Base-by-base conservation (phyloP, 345 rosid genomes). In the Trapa incisa region DNA sequence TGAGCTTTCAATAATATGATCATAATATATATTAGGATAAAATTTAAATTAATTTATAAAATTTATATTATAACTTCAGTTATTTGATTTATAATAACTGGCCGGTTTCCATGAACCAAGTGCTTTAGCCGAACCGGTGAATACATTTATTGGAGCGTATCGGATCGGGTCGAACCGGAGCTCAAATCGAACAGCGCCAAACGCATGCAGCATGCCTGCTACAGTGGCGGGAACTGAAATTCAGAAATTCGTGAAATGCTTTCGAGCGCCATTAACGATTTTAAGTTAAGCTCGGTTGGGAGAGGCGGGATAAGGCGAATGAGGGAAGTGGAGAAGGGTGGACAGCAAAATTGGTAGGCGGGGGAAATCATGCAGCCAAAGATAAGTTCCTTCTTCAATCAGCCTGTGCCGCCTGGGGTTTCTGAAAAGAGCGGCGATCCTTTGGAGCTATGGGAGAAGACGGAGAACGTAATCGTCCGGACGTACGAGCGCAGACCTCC, bases 301-400 rank as follows among this genome's bases (percentile, higher is more conserved):
- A 22, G 29, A 22, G 29, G 29, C 29, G 29, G 29, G 29, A 22
- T 22, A 22, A 22, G 29, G 29, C 29, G 29, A 22, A n/a, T 16
- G 33, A 3, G 54, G 2, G 54, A 50, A 3, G 0, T 5, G 7
- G 35, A 54, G 22, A 35, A 8, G 17, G 60, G 2, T 11, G 1
- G 60, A 54, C 2, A 54, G 33, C 33, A 10, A n/a, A 39, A 4
- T 22, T 13, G 66, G 29, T 15, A 15, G 47, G 66, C 47, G 11
- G 66, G 17, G 11, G 32, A n/a, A 38, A 54, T 2, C 61, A 92
- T 89, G 98, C 96, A 87, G 77, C 68, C 89, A 70, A 89, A 87
- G 74, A 86, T 92, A 79, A 84, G 78, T 61, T 76, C 87, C 74
- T 92, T 22, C 29, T 22, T 87, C 85, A 80, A 85, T 62, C 78